Evolutionary conservation across 495 filamentous ascomycete species (phyloP), one percentile per base, ranked within the genome.

Genomic region (Penicillium alfredii): DNA sequence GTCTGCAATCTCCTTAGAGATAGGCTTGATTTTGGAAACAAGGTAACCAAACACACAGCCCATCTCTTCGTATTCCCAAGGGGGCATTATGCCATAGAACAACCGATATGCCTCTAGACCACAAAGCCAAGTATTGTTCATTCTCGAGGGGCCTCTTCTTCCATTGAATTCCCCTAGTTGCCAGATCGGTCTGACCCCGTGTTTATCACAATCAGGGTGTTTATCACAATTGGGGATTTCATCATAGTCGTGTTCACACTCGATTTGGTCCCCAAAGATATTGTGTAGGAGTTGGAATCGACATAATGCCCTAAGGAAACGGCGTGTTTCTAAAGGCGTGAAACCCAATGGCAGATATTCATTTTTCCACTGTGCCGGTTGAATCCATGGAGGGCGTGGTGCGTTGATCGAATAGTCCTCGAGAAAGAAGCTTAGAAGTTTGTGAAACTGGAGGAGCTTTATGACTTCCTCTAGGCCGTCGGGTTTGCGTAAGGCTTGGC

Each of bases 251-350:
- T n/a, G n/a, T n/a, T n/a, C n/a, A n/a, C n/a, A n/a, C n/a, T n/a
- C 8, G 22, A 24, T n/a, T 2, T 7, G 22, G 19, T 37, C 33
- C 7, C 40, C 44, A 26, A 52, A 44, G 10, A 48, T 34, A 29
- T 48, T 44, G 11, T 28, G 24, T 7, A 37, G 4, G 22, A 35
- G 40, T 26, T 52, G 37, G 0, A 49, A 28, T 44, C 49, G 45
- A 33, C 41, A 53, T 16, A 49, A 12, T 18, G 49, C 45, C 29
- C 45, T 41, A 6, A 46, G n/a, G 6, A 49, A 34, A 10, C 49
- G 45, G 13, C 34, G 14, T 22, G 45, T 43, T 35, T 48, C 36
- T 2, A 8, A 24, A 17, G 9, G 27, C n/a, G 40, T 29, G 19
- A 44, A 27, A 4, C 38, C 4, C 19, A 49, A 19, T 7, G 40